Evolutionary conservation across 2,329 filamentous ascomycete species (phyloP), one percentile per base, ranked within the genome.

Genomic region (Penicillium sp.): DNA sequence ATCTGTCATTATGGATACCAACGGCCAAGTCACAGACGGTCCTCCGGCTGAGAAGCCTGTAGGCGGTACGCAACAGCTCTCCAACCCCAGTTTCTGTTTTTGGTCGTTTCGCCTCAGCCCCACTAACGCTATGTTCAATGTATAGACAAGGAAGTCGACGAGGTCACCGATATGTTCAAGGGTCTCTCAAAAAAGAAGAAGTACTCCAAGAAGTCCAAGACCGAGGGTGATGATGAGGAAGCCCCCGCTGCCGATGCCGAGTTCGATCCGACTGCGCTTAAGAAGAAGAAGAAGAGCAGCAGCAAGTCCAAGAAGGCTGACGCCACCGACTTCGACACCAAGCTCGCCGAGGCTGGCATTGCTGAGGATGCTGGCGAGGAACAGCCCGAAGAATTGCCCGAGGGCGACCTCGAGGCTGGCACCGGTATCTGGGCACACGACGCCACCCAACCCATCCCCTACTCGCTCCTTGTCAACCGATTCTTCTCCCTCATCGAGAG

Each of bases 401-500:
- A 77, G 67, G 90, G 89, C 60, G 89, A 95, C 65, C 86, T 90
- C 78, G 84, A 91, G 62, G 81, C 84, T 69, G 91, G 91, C 60
- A 95, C 89, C 36, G 91, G 91, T 55, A 88, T 95, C 75, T 96
- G 89, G 89, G 76, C 80, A 59, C 90, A 95, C 77, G 83, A 91
- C 66, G 82, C 86, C 70, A 84, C 81, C 50, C 83, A 84, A 68
- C 72, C 84, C 57, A 89, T 97, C 73, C 84, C 80, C 67, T 99
- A 96, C 80, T 81, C 84, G 65, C 80, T 90, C 56, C 84, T 99
- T 42, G 84, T 97, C 59, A 81, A 80, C 66, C 89, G 93, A 62
- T 99, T 99, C 81, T 99, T 96, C 82, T 86, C 83, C 68, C 87
- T 95, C 60, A 84, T 99, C 57, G 85, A 93, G 73, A 88, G 92